Evolutionary conservation across 345 rosid species (phyloP), one percentile per base, ranked within the genome.

Genomic region (Clarkia xantiana): DNA sequence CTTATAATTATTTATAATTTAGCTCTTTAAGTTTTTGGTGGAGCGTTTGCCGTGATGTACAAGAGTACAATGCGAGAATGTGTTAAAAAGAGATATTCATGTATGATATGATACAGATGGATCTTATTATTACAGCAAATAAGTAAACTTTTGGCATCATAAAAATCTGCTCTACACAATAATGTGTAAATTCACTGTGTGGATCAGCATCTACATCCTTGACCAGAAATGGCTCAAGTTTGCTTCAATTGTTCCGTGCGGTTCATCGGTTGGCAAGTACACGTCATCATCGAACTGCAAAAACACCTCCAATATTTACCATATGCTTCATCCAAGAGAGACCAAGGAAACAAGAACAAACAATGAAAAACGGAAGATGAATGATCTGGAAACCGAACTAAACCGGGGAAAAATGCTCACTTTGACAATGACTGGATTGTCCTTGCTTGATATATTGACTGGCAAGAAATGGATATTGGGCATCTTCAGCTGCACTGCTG

Each of bases 391-490:
- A 29, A 54, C 42, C 53, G 25, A 18, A 49, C n/a, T 10, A 7
- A 23, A 50, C 18, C 18, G 9, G 3, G 13, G 13, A 44, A 18
- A 36, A 45, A 52, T 53, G 40, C 53, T 1, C 63, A 90, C 97
- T 96, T 90, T 81, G 38, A 90, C 97, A 47, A 83, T 83, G 23
- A 64, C 11, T 40, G 70, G 76, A 54, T 70, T 68, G 23, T 77
- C 88, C 71, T 74, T 83, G 81, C 67, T 76, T 45, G 94, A 64
- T 67, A 90, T 56, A 62, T 81, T 86, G 52, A 86, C 86, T 0
- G 96, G 97, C 62, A 86, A 58, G 68, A 90, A 90, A 63, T 90
- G 97, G 59, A 90, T 40, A 61, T 90, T 90, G 12, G 96, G 97
- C 94, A 90, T 86, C 63, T 79, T 79, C 25, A 86, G 74, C 56